Percentiles rank a stretch among this genome's conserved stretches.
Evolutionary conservation across 1,139 yeast species (phyloP).

Genomic region (Suhomyces terraborum): DNA sequence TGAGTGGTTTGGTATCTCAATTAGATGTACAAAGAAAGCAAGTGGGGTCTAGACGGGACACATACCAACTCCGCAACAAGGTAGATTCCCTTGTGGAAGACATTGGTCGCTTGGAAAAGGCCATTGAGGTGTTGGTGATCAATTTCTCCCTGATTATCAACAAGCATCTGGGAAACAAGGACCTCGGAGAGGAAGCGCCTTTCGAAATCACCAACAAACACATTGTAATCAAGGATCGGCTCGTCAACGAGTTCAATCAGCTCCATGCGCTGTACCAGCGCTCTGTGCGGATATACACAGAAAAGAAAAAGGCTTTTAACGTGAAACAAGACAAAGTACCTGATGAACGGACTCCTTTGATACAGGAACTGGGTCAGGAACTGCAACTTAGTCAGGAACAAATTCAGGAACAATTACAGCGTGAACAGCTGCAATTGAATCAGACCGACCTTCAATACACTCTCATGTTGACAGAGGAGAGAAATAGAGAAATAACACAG

Average conservation of each 20-base stretch:
- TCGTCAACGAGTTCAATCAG: constrained; percentile 40
- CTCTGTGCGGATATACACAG: constrained; percentile 32
- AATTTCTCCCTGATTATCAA: constrained; percentile 37
- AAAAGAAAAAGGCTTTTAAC: constrained; percentile 33
- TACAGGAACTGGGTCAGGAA: constrained; percentile 18
- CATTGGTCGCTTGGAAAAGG: constrained; percentile 34
- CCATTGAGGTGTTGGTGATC: constrained; percentile 34
- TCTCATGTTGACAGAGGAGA: constrained; percentile 63
- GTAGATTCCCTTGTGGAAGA: constrained; percentile 36
- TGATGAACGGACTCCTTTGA: constrained; percentile 33
- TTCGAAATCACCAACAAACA: constrained; percentile 38
- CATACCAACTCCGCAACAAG: constrained; percentile 37
- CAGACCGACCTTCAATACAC: constrained; percentile 78
- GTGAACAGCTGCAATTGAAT: constrained; percentile 42
- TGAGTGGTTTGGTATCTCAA: constrained; percentile 51
- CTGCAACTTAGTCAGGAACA: constrained; percentile 23
- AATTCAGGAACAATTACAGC: constrained; percentile 36
- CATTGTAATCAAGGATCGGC: constrained; percentile 42
- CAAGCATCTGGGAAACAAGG: constrained; percentile 26
- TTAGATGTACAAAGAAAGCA: constrained; percentile 51
- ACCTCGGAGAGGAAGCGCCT: constrained; percentile 10
- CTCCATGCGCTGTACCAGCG: constrained; percentile 39
- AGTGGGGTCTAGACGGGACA: constrained; percentile 61
- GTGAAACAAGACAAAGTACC: constrained; percentile 18
- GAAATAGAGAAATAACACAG: constrained; percentile 70